These are phyloP conservation scores for Penicillium sp. DNA, from an alignment of 2,329 filamentous ascomycete species.

Conservation along the genomic window DNA sequence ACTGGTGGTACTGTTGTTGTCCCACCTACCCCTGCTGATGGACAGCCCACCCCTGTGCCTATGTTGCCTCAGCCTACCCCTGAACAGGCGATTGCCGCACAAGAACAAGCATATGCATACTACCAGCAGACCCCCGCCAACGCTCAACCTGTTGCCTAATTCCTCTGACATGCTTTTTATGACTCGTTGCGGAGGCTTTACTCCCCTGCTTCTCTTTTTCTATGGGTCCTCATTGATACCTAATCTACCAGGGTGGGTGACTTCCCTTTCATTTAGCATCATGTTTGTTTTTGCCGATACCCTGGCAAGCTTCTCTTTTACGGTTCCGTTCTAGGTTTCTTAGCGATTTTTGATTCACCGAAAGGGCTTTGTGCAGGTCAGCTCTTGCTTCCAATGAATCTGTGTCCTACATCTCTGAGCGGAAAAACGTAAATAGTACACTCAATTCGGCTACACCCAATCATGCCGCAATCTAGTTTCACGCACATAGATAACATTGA, in stretches of 20 bases:
- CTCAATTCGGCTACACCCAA: neutral
- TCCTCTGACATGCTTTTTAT: slow-evolving; percentile 8
- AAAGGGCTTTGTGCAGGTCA: neutral
- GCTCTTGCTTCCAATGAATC: slow-evolving; percentile 7
- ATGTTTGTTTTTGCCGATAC: slow-evolving; percentile 8
- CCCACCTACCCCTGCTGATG: slow-evolving; percentile 9
- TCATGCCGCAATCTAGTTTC: neutral
- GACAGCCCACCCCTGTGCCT: slow-evolving; percentile 6
- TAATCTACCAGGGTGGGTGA: slow-evolving; percentile 20
- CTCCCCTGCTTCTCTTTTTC: neutral
- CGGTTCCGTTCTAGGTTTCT: slow-evolving; percentile 19
- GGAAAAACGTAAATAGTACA: neutral
- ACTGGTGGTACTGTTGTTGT: slow-evolving; percentile 24
- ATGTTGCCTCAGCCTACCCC: slow-evolving; percentile 1
- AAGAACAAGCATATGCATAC: slow-evolving; percentile 28
- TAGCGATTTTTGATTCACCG: slow-evolving; percentile 27
- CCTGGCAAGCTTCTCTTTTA: slow-evolving; percentile 13
- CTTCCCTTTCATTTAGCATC: slow-evolving; percentile 22
- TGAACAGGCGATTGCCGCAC: slow-evolving; percentile 20
- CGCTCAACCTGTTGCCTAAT: slow-evolving; percentile 20
- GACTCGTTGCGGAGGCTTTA: slow-evolving; percentile 3
- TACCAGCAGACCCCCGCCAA: slow-evolving; percentile 34
- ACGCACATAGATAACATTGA: neutral
- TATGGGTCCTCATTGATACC: slow-evolving; percentile 14
- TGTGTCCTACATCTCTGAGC: neutral